Evolutionary conservation across 1,284 basidiomycete species (phyloP), one percentile per base, ranked within the genome.

Genomic region (Ceratobasidium sp.): DNA sequence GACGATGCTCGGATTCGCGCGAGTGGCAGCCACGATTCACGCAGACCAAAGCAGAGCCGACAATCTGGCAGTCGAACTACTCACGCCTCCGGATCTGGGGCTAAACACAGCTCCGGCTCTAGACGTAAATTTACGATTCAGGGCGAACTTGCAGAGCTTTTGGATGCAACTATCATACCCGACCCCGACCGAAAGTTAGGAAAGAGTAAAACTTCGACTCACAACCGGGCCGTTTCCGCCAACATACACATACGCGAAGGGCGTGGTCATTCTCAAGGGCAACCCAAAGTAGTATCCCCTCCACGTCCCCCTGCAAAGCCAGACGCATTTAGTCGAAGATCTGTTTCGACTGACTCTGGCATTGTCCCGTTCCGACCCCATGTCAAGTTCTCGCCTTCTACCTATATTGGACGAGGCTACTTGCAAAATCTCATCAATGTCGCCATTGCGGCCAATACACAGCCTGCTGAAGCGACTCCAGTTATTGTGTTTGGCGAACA

Each of bases 401-500:
- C 42, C n/a, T 75, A 75, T 44, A 42, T 75, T 33, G 71, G 58
- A 39, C 71, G 71, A 40, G 71, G 71, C 23, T 40, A 61, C 60
- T 44, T 75, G 5, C 71, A 75, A 33, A 64, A 75, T 28, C 58
- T 75, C 10, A 33, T 75, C 28, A 46, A 63, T 55, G 60, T 64
- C n/a, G 71, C 46, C 2, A 9, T 46, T 26, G 44, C 58, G 6
- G 12, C 60, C 5, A n/a, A 75, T 7, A 39, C 28, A 6, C 18
- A 26, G 44, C 60, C 28, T 40, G 15, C 53, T 53, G 71, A 75
- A 55, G 60, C 71, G 3, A 75, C 71, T 53, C 71, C 71, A 39
- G 26, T 33, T 42, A 28, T 75, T 20, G 44, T 53, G 2, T 75
- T 75, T 75, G 71, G 71, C 42, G 71, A 75, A 44, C 71, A 75